Conservation (phyloP, 163 green algal genomes). For the Scenedesmus sp. region DNA sequence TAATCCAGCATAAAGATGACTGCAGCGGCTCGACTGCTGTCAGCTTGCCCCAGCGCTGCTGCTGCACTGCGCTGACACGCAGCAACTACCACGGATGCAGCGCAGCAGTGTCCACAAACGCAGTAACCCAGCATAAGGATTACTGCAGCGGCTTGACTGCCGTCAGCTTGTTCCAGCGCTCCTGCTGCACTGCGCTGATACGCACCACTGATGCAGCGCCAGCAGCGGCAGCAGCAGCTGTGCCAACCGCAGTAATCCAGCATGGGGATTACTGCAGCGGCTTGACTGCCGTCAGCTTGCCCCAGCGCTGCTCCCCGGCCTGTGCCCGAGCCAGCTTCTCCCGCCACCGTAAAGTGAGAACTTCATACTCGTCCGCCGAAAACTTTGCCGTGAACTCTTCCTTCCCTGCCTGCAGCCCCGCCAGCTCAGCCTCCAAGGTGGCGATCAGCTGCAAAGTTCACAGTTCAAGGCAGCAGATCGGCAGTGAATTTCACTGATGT, state of each 20-base stretch:
- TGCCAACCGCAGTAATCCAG: constrained; percentile 23
- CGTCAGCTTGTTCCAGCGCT: neutral
- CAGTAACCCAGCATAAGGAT: too few species aligned
- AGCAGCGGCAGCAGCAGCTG: neutral
- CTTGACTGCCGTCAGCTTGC: neutral
- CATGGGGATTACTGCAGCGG: constrained; percentile 76
- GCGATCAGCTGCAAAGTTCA: constrained; percentile 57
- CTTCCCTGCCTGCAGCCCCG: constrained; percentile 45
- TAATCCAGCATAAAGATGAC: neutral
- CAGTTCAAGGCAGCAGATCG: neutral
- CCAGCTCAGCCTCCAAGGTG: constrained; percentile 63
- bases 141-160: neutral
- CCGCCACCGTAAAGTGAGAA: constrained; percentile 69
- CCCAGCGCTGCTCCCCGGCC: constrained; percentile 58
- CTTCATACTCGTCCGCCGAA: constrained; percentile 63
- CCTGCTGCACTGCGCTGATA: neutral
- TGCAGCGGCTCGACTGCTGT: constrained; percentile 7
- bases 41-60: constrained; percentile 21
- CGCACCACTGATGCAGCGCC: neutral
- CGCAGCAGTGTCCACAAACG: neutral
- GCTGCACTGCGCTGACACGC: neutral
- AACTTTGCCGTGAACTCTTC: constrained; percentile 71
- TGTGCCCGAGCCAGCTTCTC: constrained; percentile 80
- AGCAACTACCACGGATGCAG: neutral
- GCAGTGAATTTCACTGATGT: neutral